Percentiles rank a stretch among this genome's conserved stretches.
phyloP scores from a whole-genome alignment of 306 rosid genomes.

The Malus sieversii region DNA sequence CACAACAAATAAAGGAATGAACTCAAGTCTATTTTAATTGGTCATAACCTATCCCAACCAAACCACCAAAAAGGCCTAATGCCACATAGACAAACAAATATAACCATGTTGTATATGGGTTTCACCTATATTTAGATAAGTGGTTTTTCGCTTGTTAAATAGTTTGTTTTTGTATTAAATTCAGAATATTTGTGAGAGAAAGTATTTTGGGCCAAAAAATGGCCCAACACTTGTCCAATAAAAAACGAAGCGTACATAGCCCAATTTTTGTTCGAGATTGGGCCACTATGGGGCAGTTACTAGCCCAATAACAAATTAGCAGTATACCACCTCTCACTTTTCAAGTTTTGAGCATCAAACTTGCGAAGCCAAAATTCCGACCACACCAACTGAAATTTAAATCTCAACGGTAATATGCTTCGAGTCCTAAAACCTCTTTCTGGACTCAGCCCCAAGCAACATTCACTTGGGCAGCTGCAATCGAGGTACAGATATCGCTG shows the following conservation, averaged over 20 bases:
- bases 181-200: neutral
- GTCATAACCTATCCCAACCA: too few relatives aligned
- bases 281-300: neutral
- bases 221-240: neutral
- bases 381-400: neutral
- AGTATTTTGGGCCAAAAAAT: neutral
- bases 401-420: slow-evolving; percentile 38
- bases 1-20: too few relatives aligned
- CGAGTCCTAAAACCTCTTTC: slow-evolving; percentile 16
- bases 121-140: neutral
- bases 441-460: slow-evolving; percentile 9
- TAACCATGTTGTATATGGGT: neutral
- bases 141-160: too few relatives aligned
- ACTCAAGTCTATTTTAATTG: too few relatives aligned
- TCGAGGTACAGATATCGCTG: slow-evolving; percentile 19
- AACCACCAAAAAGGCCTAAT: too few relatives aligned
- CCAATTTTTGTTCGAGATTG: neutral
- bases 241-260: neutral
- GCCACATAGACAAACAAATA: neutral
- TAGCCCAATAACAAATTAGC: neutral
- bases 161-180: neutral
- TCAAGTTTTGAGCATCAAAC: neutral
- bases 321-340: neutral
- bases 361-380: neutral
- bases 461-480: slow-evolving; percentile 20